Conservation (phyloP, 176 grass and related monocot genomes). For the Oryza punctata region DNA sequence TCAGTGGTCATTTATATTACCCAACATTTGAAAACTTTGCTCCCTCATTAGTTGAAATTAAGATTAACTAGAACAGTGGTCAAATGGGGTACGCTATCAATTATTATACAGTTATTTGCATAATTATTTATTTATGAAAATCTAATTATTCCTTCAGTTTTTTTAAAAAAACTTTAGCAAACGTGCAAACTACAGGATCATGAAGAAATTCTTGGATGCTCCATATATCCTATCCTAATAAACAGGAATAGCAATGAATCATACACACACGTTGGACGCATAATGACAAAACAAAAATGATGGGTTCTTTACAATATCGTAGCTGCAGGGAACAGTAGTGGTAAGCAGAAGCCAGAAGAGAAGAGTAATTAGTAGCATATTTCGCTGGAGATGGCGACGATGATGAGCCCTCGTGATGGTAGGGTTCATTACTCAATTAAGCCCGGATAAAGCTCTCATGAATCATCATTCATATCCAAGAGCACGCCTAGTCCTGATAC, state of each 20-base stretch:
- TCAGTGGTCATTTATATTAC: neutral
- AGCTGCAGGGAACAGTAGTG: neutral
- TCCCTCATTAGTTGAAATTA: too few species aligned
- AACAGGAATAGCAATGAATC: neutral
- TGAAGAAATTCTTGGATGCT: neutral
- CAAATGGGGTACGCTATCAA: too few species aligned
- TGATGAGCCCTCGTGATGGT: slow-evolving; percentile 29
- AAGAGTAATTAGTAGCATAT: neutral
- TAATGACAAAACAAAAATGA: slow-evolving; percentile 23
- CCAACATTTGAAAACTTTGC: neutral
- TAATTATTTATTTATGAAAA: too few species aligned
- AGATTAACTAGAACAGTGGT: too few species aligned
- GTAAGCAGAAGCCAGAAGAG: neutral
- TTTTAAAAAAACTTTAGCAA: neutral
- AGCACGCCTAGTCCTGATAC: slow-evolving; percentile 11
- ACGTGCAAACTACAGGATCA: neutral
- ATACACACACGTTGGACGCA: neutral
- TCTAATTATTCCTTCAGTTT: neutral
- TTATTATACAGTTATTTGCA: too few species aligned
- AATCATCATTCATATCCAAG: slow-evolving; percentile 1
- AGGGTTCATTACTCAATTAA: slow-evolving; percentile 37
- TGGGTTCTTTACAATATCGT: neutral
- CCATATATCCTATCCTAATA: neutral
- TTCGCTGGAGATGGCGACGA: neutral
- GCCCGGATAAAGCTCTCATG: neutral